phyloP scores from a whole-genome alignment of 2,329 filamentous ascomycete species.

The Nemania serpens region DNA sequence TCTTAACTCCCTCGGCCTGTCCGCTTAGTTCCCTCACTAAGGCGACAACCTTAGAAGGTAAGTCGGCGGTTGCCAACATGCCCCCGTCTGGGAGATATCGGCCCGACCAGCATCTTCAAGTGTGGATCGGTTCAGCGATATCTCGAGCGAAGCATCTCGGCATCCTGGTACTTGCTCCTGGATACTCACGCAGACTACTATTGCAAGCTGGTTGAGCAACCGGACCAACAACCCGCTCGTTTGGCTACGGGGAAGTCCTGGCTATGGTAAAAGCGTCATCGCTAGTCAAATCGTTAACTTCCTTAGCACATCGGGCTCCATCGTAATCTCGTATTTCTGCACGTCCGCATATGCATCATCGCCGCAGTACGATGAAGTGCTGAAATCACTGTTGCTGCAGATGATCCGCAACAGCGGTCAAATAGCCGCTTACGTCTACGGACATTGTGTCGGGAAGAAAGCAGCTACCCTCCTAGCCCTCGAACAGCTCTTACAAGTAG shows the following conservation, averaged over 20 bases:
- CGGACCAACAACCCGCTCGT: slow-evolving; percentile 19
- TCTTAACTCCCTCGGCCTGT: not conserved
- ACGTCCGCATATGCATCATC: slow-evolving; percentile 41
- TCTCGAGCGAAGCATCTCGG: slow-evolving; percentile 31
- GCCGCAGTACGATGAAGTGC: slow-evolving; percentile 36
- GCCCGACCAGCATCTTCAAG: slow-evolving; percentile 25
- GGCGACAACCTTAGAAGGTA: slow-evolving; percentile 4
- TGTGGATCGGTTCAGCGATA: slow-evolving; percentile 28
- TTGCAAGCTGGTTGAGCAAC: slow-evolving; percentile 8
- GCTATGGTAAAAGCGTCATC: slow-evolving; percentile 46
- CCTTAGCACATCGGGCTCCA: slow-evolving; percentile 23
- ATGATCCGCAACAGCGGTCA: slow-evolving; percentile 7
- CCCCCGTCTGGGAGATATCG: not conserved
- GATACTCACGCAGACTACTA: slow-evolving; percentile 37
- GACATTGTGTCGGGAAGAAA: not conserved
- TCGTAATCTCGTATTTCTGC: slow-evolving; percentile 44
- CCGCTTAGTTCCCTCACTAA: not conserved
- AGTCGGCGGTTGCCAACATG: not conserved
- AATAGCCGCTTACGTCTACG: slow-evolving; percentile 8
- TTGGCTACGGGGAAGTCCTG: slow-evolving; percentile 43
- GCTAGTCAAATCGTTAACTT: slow-evolving; percentile 39
- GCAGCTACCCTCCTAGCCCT: not conserved
- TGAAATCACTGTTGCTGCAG: slow-evolving; percentile 13
- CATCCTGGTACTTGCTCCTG: slow-evolving; percentile 43
- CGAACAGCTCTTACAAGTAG: slow-evolving; percentile 11